A percentile compares a stretch with the other conserved stretches of the same genome.
Conservation (phyloP, 1,139 yeast genomes). For the Arxiozyma heterogenica region DNA sequence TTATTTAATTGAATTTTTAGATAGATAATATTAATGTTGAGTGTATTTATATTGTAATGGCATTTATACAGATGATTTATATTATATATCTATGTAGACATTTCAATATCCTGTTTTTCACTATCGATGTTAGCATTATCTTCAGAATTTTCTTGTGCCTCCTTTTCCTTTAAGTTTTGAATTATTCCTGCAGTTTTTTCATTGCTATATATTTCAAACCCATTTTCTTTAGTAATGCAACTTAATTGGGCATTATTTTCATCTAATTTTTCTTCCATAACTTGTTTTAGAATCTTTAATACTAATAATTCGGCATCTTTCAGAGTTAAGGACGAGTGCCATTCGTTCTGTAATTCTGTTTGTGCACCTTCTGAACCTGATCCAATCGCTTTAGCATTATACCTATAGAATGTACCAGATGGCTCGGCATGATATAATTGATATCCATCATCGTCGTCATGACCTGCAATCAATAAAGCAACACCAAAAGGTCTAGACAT, state of each 20-base stretch:
- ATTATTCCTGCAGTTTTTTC: constrained; percentile 79
- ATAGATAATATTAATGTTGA: neutral
- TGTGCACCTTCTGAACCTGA: constrained; percentile 99
- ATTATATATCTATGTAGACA: constrained; percentile 16
- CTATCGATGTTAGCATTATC: constrained; percentile 11
- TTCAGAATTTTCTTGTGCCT: constrained; percentile 39
- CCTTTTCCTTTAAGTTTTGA: constrained; percentile 63
- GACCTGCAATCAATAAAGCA: constrained; percentile 90
- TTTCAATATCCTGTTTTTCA: constrained; percentile 21
- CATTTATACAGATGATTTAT: constrained; percentile 4
- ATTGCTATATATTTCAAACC: constrained; percentile 80
- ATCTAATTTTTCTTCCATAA: constrained; percentile 97
- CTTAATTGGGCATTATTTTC: constrained; percentile 94
- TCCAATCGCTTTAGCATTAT: constrained; percentile 98
- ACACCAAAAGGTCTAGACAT: constrained; percentile 99
- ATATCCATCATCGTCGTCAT: constrained; percentile 87
- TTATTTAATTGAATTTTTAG: neutral
- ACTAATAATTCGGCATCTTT: constrained; percentile 89
- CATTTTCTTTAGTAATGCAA: constrained; percentile 76
- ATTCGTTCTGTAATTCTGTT: constrained; percentile 93
- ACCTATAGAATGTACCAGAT: constrained; percentile 93
- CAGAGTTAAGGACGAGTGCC: constrained; percentile 87
- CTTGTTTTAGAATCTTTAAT: constrained; percentile 87
- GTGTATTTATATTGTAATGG: neutral
- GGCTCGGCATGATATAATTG: constrained; percentile 99